Evolutionary conservation across 306 rosid species (phyloP).

Genomic region (Mucuna pruriens): DNA sequence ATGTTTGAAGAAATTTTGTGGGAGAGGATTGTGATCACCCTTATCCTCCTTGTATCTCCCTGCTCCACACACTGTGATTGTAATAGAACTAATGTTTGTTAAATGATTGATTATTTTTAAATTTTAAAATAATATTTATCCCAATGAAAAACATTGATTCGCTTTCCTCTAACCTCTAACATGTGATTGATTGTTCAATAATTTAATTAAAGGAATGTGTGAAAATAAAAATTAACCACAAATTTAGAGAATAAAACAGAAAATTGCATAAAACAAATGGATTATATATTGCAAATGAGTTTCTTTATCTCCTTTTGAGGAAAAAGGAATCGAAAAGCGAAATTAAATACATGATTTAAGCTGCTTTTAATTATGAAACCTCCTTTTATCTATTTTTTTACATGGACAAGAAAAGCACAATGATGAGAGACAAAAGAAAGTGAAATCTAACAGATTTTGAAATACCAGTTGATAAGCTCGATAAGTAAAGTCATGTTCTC

Average conservation of each 20-base stretch:
- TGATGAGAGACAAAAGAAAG: constrained; percentile 30
- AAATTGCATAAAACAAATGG: neutral
- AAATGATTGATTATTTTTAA: neutral
- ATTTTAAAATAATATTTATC: neutral
- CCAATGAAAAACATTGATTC: neutral
- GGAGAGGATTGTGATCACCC: neutral
- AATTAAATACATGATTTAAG: neutral
- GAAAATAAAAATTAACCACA: neutral
- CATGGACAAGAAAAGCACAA: constrained; percentile 29
- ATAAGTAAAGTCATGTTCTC: constrained; percentile 11
- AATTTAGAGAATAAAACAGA: neutral
- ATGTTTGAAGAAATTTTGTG: neutral
- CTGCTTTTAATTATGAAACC: neutral
- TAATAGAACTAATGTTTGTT: neutral
- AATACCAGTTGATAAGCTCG: constrained; percentile 19
- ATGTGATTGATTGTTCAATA: neutral
- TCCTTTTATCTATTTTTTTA: neutral
- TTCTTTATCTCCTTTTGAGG: constrained; percentile 1
- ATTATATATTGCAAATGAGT: neutral
- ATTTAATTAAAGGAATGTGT: neutral
- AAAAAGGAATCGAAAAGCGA: constrained; percentile 13
- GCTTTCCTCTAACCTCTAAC: neutral
- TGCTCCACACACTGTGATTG: neutral
- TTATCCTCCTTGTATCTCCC: neutral
- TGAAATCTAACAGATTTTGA: constrained; percentile 11